Conservation (phyloP, 2,329 filamentous ascomycete species). For the Myriangium duriaei region DNA sequence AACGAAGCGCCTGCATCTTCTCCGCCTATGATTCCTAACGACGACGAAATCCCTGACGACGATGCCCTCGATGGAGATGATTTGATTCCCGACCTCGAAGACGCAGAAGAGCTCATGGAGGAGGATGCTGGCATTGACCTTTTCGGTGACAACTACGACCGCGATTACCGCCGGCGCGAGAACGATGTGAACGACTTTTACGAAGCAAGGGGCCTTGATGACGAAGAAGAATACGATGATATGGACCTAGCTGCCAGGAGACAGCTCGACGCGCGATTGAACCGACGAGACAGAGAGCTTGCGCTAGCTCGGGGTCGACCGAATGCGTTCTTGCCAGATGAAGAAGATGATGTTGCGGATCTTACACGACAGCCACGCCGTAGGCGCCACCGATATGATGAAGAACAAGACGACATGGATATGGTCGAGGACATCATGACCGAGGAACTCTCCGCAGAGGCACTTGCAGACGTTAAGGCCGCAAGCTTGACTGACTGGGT, state of each 20-base stretch:
- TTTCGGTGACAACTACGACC: conserved; percentile 57
- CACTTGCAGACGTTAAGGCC: conserved; percentile 84
- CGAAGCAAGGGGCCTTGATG: conserved; percentile 60
- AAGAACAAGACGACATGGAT: conserved; percentile 77
- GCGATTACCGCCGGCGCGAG: conserved; percentile 43
- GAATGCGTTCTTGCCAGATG: conserved; percentile 61
- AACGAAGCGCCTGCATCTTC: conserved; percentile 47
- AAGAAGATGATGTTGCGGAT: conserved; percentile 75
- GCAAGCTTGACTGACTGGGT: conserved; percentile 93
- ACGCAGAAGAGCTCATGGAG: conserved; percentile 56
- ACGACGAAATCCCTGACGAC: conserved; percentile 49
- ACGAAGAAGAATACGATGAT: conserved; percentile 61
- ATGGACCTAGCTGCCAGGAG: conserved; percentile 55
- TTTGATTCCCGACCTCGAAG: conserved; percentile 50
- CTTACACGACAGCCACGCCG: conserved; percentile 75
- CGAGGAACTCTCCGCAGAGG: conserved; percentile 85
- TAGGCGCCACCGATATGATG: conserved; percentile 81
- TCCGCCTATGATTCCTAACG: conserved; percentile 52
- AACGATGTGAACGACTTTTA: conserved; percentile 47
- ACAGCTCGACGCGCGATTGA: conserved; percentile 59
- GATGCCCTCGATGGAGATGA: conserved; percentile 59
- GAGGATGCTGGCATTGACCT: conserved; percentile 59
- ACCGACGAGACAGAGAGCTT: conserved; percentile 61
- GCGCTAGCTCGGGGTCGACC: conserved; percentile 55
- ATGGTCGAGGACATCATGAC: conserved; percentile 92